Conservation (phyloP, 2,329 filamentous ascomycete genomes). For the Xylaria sp. region DNA sequence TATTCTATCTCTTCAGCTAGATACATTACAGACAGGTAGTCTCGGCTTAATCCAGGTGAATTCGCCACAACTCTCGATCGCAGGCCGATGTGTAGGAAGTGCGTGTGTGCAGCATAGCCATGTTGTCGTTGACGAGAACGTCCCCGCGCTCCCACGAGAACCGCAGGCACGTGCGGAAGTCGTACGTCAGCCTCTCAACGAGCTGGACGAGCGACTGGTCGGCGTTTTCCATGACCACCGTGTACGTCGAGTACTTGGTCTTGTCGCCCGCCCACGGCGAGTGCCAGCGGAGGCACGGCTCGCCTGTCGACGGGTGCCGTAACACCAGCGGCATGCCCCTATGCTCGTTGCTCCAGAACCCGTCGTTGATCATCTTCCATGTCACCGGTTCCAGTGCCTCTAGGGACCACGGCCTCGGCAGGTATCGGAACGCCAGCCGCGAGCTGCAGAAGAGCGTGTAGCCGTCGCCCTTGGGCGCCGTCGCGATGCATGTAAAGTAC, state of each 20-base stretch:
- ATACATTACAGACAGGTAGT: too few relatives aligned
- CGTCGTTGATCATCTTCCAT: constrained; percentile 9
- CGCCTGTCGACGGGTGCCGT: not conserved
- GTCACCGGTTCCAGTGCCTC: constrained; percentile 3
- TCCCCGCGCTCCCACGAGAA: constrained; percentile 12
- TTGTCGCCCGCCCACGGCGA: not conserved
- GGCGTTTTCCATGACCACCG: not conserved
- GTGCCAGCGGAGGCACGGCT: constrained; percentile 5
- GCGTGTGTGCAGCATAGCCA: constrained; percentile 5
- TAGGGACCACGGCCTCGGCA: not conserved
- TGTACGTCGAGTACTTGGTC: not conserved
- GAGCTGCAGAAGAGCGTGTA: constrained; percentile 18
- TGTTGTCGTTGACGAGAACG: constrained; percentile 12
- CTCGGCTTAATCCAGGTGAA: constrained; percentile 2
- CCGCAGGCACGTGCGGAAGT: constrained; percentile 10
- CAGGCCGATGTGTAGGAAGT: constrained; percentile 1
- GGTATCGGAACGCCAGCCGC: constrained; percentile 5
- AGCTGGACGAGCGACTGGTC: constrained; percentile 1
- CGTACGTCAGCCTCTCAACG: not conserved
- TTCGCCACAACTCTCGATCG: constrained; percentile 11
- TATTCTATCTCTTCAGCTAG: too few relatives aligned
- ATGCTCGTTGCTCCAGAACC: not conserved
- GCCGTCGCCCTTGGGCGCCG: constrained; percentile 9
- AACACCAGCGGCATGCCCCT: constrained; percentile 3
- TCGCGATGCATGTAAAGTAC: constrained; percentile 2